Evolutionary conservation across 306 rosid genomes (phyloP), one percentile per base, ranked within the genome.

Genomic region (Sophora flavescens): DNA sequence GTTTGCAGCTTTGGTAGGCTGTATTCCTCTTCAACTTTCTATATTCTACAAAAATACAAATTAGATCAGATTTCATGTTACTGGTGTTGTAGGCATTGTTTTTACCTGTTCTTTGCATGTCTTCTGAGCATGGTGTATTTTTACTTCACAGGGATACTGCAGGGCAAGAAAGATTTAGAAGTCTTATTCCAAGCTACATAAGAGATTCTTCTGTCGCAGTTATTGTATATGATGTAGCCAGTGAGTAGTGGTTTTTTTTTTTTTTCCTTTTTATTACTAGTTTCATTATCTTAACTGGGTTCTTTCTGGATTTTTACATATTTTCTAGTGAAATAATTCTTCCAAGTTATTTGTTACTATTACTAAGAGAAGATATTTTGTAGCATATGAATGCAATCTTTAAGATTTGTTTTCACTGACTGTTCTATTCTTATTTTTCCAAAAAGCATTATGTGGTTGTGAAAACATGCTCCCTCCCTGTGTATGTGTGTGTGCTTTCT

Each of bases 101-200:
- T 54, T 77, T 56, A 35, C 47, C 15, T 32, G 16, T 67, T 67
- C 6, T 8, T 51, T 67, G 4, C 64, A 12, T 70, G 38, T 61
- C 56, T 64, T 62, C 65, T 36, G 15, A 79, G 39, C 3, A 6
- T 15, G 22, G 35, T 53, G 44, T 1, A 42, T 53, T 66, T 28
- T 48, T 5, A 52, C 35, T 39, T 45, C 59, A 70, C 89, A 91
- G 96, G 96, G 96, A 91, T 81, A 91, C 93, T 53, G 96, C 96
- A 33, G 93, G 93, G 41, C 96, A 91, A 86, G 96, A 91, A 81
- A 87, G 96, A 80, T 91, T 91, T 84, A 81, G 96, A 81, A 91
- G 93, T 81, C 91, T 91, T 22, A 91, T 91, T 82, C 96, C 96
- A 41, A 91, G 96, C 87, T 91, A 91, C 81, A 91, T 91, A 54